Conservation (phyloP, 225 moss, liverwort and hornwort genomes). For the Thuidium tamariscinum region DNA sequence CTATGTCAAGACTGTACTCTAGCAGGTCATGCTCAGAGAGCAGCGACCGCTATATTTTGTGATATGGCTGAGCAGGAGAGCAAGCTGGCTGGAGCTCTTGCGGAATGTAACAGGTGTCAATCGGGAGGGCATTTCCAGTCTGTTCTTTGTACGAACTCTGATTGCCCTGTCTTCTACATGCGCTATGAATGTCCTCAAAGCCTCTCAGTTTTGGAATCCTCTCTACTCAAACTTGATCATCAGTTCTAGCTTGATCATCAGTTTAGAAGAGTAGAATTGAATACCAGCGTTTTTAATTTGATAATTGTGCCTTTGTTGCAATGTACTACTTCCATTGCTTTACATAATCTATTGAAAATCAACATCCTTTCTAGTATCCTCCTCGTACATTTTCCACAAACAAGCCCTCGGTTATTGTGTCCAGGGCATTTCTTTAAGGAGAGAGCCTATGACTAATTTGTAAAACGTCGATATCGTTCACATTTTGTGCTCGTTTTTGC, state of each 20-base stretch:
- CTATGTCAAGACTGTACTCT: constrained; percentile 30
- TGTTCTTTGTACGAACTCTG: constrained; percentile 40
- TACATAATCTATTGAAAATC: background rate
- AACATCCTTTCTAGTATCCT: background rate
- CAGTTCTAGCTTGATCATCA: constrained; percentile 36
- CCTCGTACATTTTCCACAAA: background rate
- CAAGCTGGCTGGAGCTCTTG: constrained; percentile 23
- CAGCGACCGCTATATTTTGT: constrained; percentile 4
- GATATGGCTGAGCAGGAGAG: constrained; percentile 42
- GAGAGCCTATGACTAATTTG: background rate
- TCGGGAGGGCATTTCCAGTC: constrained; percentile 42
- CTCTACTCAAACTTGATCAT: constrained; percentile 22
- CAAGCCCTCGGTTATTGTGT: background rate
- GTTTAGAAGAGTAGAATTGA: background rate
- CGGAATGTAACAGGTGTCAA: constrained; percentile 38
- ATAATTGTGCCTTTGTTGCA: background rate
- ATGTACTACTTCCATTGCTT: background rate
- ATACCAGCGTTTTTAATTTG: background rate
- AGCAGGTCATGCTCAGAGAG: constrained; percentile 30
- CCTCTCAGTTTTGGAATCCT: constrained; percentile 11
- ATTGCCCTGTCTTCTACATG: constrained; percentile 40
- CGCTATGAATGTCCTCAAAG: constrained; percentile 35
- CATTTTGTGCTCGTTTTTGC: background rate
- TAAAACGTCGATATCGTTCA: background rate
- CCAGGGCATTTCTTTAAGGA: background rate